Evolutionary conservation across 1,139 yeast species (phyloP), one percentile per base, ranked within the genome.

Genomic region (Zygoascus hellenicus): DNA sequence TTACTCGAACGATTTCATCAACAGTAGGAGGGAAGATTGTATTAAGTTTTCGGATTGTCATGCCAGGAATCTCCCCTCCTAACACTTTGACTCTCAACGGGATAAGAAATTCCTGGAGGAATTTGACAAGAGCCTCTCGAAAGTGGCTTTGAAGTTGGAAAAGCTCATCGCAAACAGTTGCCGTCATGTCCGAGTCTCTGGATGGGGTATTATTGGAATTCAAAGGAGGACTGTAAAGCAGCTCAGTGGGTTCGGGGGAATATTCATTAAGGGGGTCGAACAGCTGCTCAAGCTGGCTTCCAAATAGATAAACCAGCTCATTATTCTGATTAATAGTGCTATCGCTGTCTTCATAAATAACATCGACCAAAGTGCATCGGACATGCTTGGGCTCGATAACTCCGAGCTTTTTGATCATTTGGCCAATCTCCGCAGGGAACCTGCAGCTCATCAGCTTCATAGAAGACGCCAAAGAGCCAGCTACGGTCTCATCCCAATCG

Each of bases 191-290:
- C 2, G 60, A 45, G 47, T 64, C 66, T 32, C 34, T 64, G 5
- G 43, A 31, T 7, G 16, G 10, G 6, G 31, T 26, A n/a, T 34
- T 10, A 11, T 6, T 13, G 29, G 48, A 48, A 22, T 22, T 22
- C 26, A 22, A 4, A 1, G 86, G 85, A 0, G 81, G 78, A 30
- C 61, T 71, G 59, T 90, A 90, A 0, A 76, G 70, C 47, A 76
- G 72, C 52, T 84, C 89, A 44, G 95, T 77, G 33, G 81, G 80
- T 63, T 90, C 96, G 0, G 97, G 97, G 0, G 95, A 85, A 62
- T 90, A 90, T 63, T 90, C 97, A 7, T 87, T 75, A 45, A 89
- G 67, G 0, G 97, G 96, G 59, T 90, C 95, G 65, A 90, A 90
- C 36, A 90, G 66, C 56, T 85, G 94, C 54, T 89, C 96, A 43